Evolutionary conservation across 108 stramenopile genomes (phyloP), one percentile per base, ranked within the genome.

Genomic region (Fistulifera pelliculosa): DNA sequence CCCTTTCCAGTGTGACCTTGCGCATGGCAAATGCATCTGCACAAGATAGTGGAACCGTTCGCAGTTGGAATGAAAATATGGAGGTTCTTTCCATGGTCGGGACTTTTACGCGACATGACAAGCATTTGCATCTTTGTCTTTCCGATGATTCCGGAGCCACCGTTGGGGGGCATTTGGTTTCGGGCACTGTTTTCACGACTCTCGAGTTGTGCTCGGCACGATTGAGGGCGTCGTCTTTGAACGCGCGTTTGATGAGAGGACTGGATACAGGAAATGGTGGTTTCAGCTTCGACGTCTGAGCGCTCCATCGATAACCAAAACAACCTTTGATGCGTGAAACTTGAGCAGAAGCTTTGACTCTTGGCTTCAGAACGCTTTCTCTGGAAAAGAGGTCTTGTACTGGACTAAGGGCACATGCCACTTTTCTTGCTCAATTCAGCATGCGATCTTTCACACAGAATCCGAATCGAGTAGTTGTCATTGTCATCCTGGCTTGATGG

Each of bases 161-260:
- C 1, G 61, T 81, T 56, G 88, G 88, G 12, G 88, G 88, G 11
- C 88, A 90, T 66, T 45, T 90, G 1, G 77, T 90, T 38, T 67
- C 61, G 25, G 88, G 84, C 17, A 65, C 41, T 1, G 61, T 90
- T 7, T 90, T 77, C 48, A 90, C 88, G 10, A 90, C 88, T 12
- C 55, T 76, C 0, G 88, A 90, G 50, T 90, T 14, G 88, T 90
- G 16, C 49, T 90, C 24, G 88, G 84, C 25, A 79, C 71, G 17
- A 72, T 81, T 19, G 23, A 52, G 39, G 61, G 62, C 7, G 77
- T 85, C 6, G 51, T 52, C 11, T 90, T 90, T 65, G 31, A 40
- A 15, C 61, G 88, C 41, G 66, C 58, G 42, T 28, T 70, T 19
- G 88, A 90, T 55, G 41, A 66, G 27, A 41, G 31, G 12, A 85